These are phyloP conservation scores for Alloteropsis semialata DNA, from an alignment of 176 grass and related monocot genomes.

Conservation along the genomic window DNA sequence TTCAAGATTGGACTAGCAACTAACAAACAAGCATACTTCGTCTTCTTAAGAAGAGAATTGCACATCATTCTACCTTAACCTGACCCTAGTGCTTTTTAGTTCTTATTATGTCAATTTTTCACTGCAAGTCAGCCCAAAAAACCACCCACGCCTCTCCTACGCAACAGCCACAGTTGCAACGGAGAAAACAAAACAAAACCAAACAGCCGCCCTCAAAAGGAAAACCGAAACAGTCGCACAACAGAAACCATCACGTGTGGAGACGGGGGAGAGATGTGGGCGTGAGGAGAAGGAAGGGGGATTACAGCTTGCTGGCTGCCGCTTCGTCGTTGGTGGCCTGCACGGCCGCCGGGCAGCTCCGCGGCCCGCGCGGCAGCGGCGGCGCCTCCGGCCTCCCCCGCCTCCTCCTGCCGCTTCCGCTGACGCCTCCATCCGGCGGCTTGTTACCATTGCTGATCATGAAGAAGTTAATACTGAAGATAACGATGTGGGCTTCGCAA, in stretches of 20 bases:
- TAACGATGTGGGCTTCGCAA: too few species aligned
- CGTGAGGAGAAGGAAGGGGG: background rate
- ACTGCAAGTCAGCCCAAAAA: background rate
- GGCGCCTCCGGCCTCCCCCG: background rate
- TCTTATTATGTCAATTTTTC: background rate
- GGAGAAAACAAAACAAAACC: background rate
- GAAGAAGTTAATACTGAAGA: too few species aligned
- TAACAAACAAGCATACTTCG: background rate
- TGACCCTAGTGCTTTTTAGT: background rate
- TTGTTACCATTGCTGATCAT: too few species aligned
- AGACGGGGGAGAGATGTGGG: background rate
- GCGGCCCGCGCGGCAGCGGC: too few species aligned
- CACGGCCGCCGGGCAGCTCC: constrained; percentile 80
- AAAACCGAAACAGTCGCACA: too few species aligned
- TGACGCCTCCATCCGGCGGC: background rate
- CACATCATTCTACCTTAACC: background rate
- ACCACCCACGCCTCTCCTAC: background rate
- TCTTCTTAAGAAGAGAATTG: background rate
- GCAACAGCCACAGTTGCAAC: background rate
- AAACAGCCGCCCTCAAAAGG: too few species aligned
- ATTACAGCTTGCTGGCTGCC: constrained; percentile 86
- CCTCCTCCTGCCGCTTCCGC: background rate
- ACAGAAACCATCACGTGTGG: background rate
- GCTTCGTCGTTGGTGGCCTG: constrained; percentile 99
- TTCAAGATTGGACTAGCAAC: background rate